These are phyloP conservation scores for Candida anglica DNA, from an alignment of 805 yeast species.

Conservation along the genomic window DNA sequence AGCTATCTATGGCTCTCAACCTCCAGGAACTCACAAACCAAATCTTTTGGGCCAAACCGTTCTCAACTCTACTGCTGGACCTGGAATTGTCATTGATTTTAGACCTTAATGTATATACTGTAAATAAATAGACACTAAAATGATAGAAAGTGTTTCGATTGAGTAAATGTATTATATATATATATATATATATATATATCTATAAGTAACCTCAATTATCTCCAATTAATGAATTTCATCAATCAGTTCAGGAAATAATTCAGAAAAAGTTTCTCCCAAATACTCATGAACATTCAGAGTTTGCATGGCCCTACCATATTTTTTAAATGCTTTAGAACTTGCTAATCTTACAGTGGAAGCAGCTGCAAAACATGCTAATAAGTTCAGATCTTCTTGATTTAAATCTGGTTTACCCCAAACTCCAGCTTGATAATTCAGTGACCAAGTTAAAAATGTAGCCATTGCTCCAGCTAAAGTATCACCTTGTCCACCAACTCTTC, in stretches of 20 bases:
- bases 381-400: conserved; percentile 21
- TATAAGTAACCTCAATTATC: neutral
- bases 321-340: conserved; percentile 57
- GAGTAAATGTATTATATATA: neutral
- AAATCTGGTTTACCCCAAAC: conserved; percentile 49
- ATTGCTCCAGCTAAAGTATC: conserved; percentile 85
- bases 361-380: conserved; percentile 71
- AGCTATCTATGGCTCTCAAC: conserved; percentile 52
- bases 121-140: neutral
- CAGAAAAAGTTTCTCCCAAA: conserved; percentile 61
- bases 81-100: conserved; percentile 63
- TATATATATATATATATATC: neutral
- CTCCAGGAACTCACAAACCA: conserved; percentile 64
- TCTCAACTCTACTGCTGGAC: conserved; percentile 71
- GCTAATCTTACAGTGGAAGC: conserved; percentile 63
- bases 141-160: neutral
- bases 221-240: neutral
- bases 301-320: conserved; percentile 74
- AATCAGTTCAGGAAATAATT: conserved; percentile 24
- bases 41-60: conserved; percentile 66
- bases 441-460: conserved; percentile 83
- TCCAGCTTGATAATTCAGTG: conserved; percentile 53
- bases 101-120: conserved; percentile 6
- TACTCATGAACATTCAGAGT: conserved; percentile 74
- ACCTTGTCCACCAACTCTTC: conserved; percentile 96